These are phyloP conservation scores for Dunaliella primolecta DNA, from an alignment of 139 green algal genomes.

Conservation along the genomic window DNA sequence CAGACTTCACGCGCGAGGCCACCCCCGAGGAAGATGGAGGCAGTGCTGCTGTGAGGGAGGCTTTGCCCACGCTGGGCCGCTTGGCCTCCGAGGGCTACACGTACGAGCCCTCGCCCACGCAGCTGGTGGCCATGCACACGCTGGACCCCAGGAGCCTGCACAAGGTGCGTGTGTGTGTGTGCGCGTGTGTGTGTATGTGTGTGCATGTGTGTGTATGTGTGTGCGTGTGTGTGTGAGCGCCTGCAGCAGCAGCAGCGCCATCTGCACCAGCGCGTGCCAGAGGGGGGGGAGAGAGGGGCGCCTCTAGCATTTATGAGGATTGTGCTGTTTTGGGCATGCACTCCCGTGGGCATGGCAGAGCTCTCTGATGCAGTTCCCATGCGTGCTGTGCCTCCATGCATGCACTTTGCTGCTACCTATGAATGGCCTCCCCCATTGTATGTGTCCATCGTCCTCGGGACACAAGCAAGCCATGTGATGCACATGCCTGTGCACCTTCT, in stretches of 20 bases:
- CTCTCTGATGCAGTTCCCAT: no score
- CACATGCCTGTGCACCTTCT: not conserved
- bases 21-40: not conserved
- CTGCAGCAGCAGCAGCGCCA: no score
- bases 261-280: no score
- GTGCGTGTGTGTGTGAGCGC: not conserved
- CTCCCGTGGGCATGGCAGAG: no score
- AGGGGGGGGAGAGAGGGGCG: not conserved
- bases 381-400: not conserved
- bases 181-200: not conserved
- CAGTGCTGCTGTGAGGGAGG: not conserved
- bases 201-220: not conserved
- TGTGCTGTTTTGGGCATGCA: no score
- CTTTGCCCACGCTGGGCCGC: constrained; percentile 32
- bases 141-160: constrained; percentile 31
- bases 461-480: not conserved
- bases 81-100: constrained; percentile 38
- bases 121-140: constrained; percentile 37
- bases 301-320: no score
- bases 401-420: not conserved
- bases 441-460: not conserved
- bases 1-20: not conserved
- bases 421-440: not conserved
- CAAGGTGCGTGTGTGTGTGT: constrained; percentile 4
- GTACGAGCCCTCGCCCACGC: constrained; percentile 29